A percentile compares a stretch with the other conserved stretches of the same genome.
phyloP scores from a whole-genome alignment of 192 early-diverging fungal species.

The Dissophora globulifera region DNA sequence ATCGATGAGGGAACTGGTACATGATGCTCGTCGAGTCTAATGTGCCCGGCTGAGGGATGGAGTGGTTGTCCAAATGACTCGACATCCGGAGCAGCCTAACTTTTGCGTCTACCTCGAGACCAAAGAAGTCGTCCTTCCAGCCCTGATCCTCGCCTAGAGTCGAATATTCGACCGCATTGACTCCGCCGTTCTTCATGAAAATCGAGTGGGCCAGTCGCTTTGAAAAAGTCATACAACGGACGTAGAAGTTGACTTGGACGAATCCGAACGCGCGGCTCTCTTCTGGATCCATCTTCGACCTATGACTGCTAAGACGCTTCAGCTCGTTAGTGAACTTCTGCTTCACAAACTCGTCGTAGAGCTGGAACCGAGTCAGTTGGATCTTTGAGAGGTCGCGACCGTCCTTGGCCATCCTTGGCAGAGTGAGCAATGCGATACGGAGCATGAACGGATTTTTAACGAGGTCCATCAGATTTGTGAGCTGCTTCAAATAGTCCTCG shows the following conservation, averaged over 20 bases:
- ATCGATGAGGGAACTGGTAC: constrained; percentile 1
- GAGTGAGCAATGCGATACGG: not conserved
- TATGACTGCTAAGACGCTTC: no score
- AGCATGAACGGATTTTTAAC: constrained; percentile 4
- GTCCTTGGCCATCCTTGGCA: not conserved
- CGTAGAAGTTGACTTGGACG: not conserved
- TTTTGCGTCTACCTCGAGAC: not conserved
- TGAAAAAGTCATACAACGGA: not conserved
- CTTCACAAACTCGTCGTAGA: not conserved
- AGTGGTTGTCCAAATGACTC: not conserved
- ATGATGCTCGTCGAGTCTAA: not conserved
- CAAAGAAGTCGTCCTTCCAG: constrained; percentile 5
- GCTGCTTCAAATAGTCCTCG: not conserved
- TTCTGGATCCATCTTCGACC: no score
- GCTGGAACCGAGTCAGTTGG: not conserved
- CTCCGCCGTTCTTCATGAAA: not conserved
- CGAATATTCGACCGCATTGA: not conserved
- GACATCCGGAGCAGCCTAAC: constrained; percentile 1
- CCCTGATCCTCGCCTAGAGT: not conserved
- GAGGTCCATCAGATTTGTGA: not conserved
- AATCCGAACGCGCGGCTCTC: not conserved
- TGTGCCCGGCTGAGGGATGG: not conserved
- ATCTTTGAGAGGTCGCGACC: not conserved
- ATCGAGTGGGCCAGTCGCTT: not conserved
- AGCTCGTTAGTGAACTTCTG: not conserved